Conservation (phyloP, 805 yeast genomes). For the Clavispora carvajalis region DNA sequence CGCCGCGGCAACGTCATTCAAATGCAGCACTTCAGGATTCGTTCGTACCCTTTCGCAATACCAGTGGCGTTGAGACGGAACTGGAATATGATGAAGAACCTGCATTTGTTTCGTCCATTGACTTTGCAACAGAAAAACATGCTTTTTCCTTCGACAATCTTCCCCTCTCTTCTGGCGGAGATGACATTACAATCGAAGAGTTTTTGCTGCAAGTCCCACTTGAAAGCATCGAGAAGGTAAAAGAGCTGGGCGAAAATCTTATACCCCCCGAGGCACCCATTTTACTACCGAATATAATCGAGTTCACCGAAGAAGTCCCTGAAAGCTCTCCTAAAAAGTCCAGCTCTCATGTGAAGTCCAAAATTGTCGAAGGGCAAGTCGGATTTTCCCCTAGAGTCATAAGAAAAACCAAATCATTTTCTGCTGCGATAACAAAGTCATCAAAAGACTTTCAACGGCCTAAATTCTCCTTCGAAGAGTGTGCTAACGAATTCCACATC, state of each 20-base stretch:
- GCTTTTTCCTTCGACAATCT: neutral
- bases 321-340: neutral
- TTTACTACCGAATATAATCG: neutral
- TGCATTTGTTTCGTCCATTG: neutral
- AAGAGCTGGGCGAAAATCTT: neutral
- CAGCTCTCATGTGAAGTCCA: neutral
- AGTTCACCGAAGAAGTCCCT: neutral
- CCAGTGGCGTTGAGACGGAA: neutral
- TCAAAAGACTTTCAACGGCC: slow-evolving; percentile 2
- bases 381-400: neutral
- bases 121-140: neutral
- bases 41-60: neutral
- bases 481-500: slow-evolving; percentile 13
- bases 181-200: neutral
- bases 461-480: slow-evolving; percentile 12
- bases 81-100: neutral
- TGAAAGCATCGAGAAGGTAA: neutral
- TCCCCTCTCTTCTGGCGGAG: neutral
- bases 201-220: slow-evolving; percentile 1
- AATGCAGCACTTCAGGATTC: neutral
- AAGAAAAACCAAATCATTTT: neutral
- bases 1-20: neutral
- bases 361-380: neutral
- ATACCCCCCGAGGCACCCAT: neutral
- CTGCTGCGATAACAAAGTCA: slow-evolving; percentile 1